Evolutionary conservation across 2,329 filamentous ascomycete genomes (phyloP), one percentile per base, ranked within the genome.

Genomic region (Fusarium verrucosum): DNA sequence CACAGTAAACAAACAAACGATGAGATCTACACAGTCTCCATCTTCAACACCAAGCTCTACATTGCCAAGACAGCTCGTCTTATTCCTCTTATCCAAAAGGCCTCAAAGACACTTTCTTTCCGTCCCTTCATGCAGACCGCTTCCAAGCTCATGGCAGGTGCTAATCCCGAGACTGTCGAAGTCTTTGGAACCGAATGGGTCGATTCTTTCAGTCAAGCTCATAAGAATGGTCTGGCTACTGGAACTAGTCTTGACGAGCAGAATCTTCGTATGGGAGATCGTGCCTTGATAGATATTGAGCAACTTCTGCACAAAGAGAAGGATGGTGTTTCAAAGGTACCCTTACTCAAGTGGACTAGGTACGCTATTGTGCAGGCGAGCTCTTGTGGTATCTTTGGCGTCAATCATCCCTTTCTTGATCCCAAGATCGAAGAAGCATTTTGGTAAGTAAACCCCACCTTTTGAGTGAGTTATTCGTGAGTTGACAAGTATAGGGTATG

Each of bases 41-140:
- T 73, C 22, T 60, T 74, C 47, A 68, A 64, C 43, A 62, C 69
- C 6, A 74, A 74, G 16, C 60, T 75, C 33, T 75, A 75, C 49
- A 58, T 74, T 11, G 53, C 63, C 42, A 68, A 70, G 20, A 68
- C 72, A 2, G 57, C 50, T 5, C 72, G 70, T 4, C 68, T 75
- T 2, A 63, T 69, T 2, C 68, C 72, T 3, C n/a, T 66, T 0
- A 68, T 75, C 25, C 71, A 73, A 45, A 70, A 58, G n/a, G 43
- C 61, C 0, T 62, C 65, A 10, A 72, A 71, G 19, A 69, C 67
- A 0, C 42, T 75, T 0, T 70, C 71, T 5, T 75, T 75, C 50
- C 66, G 68, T 0, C 73, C 73, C 0, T 71, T 74, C 3, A 56
- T 74, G 32, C 71, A 73, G 6, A 65, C 66, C 6, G 57, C 50